Percentiles rank a stretch among this genome's conserved stretches.
These are phyloP conservation scores for Xylaria sp. DNA, from an alignment of 2,329 filamentous ascomycete species.

Conservation along the genomic window DNA sequence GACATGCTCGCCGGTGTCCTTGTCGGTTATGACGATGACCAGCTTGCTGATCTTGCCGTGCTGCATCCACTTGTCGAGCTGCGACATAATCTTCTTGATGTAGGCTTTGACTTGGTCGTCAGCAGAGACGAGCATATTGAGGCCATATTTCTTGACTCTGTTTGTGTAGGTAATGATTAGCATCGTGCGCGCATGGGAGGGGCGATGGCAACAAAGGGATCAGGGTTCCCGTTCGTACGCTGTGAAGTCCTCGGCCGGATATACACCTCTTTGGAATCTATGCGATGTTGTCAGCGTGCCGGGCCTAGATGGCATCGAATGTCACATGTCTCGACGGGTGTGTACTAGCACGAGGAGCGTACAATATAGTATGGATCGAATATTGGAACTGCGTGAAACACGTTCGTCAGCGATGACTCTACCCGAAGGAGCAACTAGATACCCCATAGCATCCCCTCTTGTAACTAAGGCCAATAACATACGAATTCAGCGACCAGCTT, in stretches of 20 bases:
- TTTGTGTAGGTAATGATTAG: not conserved
- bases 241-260: constrained; percentile 96
- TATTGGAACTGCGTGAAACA: constrained; percentile 77
- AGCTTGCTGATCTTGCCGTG: constrained; percentile 96
- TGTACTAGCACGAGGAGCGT: constrained; percentile 46
- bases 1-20: constrained; percentile 94
- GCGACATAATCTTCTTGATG: constrained; percentile 99
- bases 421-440: not conserved
- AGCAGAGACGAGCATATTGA: constrained; percentile 96
- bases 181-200: not conserved
- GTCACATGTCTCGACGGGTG: not conserved
- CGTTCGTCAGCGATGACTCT: constrained; percentile 17
- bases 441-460: not conserved
- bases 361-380: constrained; percentile 96
- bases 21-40: constrained; percentile 94
- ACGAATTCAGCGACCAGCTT: constrained; percentile 96
- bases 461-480: constrained; percentile 46
- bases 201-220: not conserved
- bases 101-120: constrained; percentile 99
- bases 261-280: constrained; percentile 83
- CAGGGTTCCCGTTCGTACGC: constrained; percentile 61
- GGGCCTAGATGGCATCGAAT: not conserved
- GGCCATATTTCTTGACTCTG: constrained; percentile 94
- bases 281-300: not conserved
- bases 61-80: constrained; percentile 97